Evolutionary conservation across 2,329 filamentous ascomycete genomes (phyloP), one percentile per base, ranked within the genome.

Genomic region (Pseudocercospora ulei): DNA sequence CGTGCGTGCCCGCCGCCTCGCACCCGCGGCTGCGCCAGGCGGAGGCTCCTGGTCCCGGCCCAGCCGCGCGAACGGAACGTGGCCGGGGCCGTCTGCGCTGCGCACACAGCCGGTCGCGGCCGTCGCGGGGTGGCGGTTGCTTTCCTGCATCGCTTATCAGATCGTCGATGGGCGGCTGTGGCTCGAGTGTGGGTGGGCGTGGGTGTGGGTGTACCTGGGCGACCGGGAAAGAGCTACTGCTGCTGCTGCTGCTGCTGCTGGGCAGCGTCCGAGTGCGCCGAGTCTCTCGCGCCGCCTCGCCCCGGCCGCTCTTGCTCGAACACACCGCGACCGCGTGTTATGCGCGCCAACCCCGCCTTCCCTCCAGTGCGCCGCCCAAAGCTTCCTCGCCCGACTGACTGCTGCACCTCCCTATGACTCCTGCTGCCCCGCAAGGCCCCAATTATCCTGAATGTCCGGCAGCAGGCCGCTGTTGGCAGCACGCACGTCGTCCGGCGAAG

Each of bases 381-480:
- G 30, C 18, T 17, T 16, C 30, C 28, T 35, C 25, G 11, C 30
- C 18, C 16, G 8, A 33, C 12, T n/a, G 4, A 33, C n/a, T 23
- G 18, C 30, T 22, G 30, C 30, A 13, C n/a, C 8, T 23, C 30
- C 30, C 11, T 33, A 23, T 33, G 30, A 18, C 30, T 22, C 30
- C 30, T 20, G 19, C 17, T 19, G 19, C 17, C 30, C 30, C 4
- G n/a, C 30, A 20, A 33, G 30, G 30, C 18, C 18, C 30, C 11
- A 33, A 7, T 26, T 33, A 29, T 17, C 31, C 39, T 47, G 48
- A 47, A 51, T 51, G 48, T 49, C 48, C 41, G 34, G 26, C 26
- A 38, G 36, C 29, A 33, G 47, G 22, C 49, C 49, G 33, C 35
- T 51, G 42, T 41, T 51, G 27, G 49, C 49, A 38, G 47, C 49